Evolutionary conservation across 345 rosid genomes (phyloP).

Genomic region (sweet orange (Citrus sinensis)): DVS_A1.0 CM039166.1:14457001-14457500

Average conservation of each 20-base stretch:
- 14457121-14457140: not conserved
- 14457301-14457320: conserved; percentile 62
- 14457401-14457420: conserved; percentile 76
- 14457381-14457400: conserved; percentile 86
- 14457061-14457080: too few species aligned
- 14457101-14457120: too few species aligned
- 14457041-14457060: too few species aligned
- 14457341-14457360: conserved; percentile 77
- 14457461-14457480: not conserved
- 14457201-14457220: too few species aligned
- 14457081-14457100: too few species aligned
- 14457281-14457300: conserved; percentile 6
- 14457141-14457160: too few species aligned
- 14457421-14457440: conserved; percentile 20
- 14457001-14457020: too few species aligned
- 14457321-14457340: conserved; percentile 79
- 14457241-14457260: too few species aligned
- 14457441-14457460: not conserved
- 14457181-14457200: not conserved
- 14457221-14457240: too few species aligned
- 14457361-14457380: conserved; percentile 88
- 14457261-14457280: not conserved
- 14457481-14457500: not conserved
- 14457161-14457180: not conserved
- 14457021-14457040: too few species aligned